Conservation (phyloP, 2,329 filamentous ascomycete species). For the Penicillium rolfsii region DNA sequence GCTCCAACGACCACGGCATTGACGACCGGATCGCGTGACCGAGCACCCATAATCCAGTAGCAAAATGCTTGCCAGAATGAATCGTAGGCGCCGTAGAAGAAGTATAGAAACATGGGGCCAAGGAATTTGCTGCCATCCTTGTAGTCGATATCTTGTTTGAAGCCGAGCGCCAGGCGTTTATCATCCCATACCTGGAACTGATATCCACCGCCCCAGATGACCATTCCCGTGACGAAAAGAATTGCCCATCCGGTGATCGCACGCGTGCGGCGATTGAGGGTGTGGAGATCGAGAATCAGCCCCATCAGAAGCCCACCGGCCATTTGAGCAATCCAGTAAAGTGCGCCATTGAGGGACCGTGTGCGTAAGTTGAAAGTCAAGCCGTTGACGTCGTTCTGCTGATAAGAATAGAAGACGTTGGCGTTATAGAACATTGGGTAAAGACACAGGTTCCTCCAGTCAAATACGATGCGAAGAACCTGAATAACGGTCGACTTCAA, state of each 20-base stretch:
- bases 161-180: not conserved
- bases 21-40: conserved; percentile 1
- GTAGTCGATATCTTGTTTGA: conserved; percentile 3
- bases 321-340: conserved; percentile 6
- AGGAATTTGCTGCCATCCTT: conserved; percentile 3
- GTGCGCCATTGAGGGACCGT: not conserved
- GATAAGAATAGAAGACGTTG: not conserved
- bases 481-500: not conserved
- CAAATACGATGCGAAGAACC: conserved; percentile 1
- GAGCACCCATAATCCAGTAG: conserved; percentile 4
- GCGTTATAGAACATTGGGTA: conserved; percentile 5
- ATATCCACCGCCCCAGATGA: conserved; percentile 3
- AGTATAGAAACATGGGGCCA: conserved; percentile 3
- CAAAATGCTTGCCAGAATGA: conserved; percentile 3
- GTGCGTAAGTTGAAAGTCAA: not conserved
- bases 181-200: conserved; percentile 4
- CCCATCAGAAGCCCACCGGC: conserved; percentile 1
- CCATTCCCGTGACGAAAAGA: not conserved
- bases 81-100: conserved; percentile 4
- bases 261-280: not conserved
- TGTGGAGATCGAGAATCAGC: not conserved
- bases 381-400: conserved; percentile 3
- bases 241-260: conserved; percentile 4
- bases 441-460: conserved; percentile 1
- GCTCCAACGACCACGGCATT: not conserved